A percentile compares a stretch with the other conserved stretches of the same genome.
Evolutionary conservation across 2,329 filamentous ascomycete genomes (phyloP).

Genomic region (Shiraia bambusicola): DNA sequence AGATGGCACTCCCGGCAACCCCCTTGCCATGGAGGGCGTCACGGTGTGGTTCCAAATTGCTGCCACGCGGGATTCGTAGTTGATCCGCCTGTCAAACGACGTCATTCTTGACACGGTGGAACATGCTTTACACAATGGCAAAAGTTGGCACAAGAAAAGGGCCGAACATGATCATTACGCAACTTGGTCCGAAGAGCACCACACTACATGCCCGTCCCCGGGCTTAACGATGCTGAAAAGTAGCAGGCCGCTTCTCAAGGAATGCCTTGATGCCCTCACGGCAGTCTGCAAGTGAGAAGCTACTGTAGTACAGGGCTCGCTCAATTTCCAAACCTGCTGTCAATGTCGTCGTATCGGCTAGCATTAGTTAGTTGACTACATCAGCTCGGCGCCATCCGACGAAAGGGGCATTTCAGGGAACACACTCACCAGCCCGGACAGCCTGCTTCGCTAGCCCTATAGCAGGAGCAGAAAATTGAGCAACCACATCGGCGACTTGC

Average conservation of each 20-base stretch:
- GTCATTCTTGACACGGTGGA: no score
- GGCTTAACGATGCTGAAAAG: constrained; percentile 23
- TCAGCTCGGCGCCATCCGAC: constrained; percentile 16
- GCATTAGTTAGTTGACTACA: constrained; percentile 5
- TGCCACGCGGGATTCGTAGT: no score
- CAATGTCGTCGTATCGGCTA: constrained; percentile 48
- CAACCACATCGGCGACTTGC: constrained; percentile 44
- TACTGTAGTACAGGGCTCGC: constrained; percentile 37
- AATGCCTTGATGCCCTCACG: constrained; percentile 48
- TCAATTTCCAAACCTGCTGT: constrained; percentile 45
- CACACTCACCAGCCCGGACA: constrained; percentile 43
- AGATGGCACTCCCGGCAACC: no score
- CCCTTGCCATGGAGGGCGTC: no score
- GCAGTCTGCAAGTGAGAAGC: constrained; percentile 45
- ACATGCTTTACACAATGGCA: no score
- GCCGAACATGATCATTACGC: not conserved
- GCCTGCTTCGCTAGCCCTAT: constrained; percentile 49
- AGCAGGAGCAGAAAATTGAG: constrained; percentile 45
- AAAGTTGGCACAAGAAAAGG: constrained; percentile 1
- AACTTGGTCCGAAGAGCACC: no score
- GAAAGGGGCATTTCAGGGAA: constrained; percentile 1
- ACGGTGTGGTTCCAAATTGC: no score
- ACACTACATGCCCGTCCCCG: not conserved
- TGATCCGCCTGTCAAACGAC: no score
- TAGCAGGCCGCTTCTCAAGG: constrained; percentile 41